Conservation (phyloP, 1,284 basidiomycete species). For the Trichosporon ovoides region DNA sequence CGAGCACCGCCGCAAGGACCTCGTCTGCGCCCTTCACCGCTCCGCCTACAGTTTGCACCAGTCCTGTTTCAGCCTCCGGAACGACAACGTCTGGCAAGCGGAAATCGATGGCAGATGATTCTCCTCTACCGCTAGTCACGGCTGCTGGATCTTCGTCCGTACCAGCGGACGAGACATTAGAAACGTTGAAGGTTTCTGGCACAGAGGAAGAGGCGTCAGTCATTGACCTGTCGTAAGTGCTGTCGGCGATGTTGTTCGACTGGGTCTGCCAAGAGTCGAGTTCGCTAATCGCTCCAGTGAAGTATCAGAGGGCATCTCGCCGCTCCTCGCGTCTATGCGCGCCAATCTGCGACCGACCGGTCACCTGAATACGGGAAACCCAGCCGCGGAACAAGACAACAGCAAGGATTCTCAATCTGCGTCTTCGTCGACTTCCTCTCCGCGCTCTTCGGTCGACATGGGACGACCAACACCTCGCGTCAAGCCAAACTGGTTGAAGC, state of each 20-base stretch:
- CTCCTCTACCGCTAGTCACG: background rate
- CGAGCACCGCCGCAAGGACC: background rate
- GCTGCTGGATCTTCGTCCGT: background rate
- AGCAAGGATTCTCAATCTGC: slow-evolving; percentile 7
- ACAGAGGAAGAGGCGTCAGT: slow-evolving; percentile 2
- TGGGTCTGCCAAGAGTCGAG: slow-evolving; percentile 8
- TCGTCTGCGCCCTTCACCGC: background rate
- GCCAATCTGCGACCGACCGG: slow-evolving; percentile 29
- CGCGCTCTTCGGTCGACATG: slow-evolving; percentile 26
- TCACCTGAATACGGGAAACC: slow-evolving; percentile 22
- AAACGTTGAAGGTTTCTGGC: background rate
- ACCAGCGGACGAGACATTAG: background rate
- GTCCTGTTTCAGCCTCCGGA: background rate
- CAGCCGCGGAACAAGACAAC: slow-evolving; percentile 13
- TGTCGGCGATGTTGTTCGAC: background rate
- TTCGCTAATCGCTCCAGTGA: slow-evolving; percentile 11
- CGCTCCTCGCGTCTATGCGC: slow-evolving; percentile 25
- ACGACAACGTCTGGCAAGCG: slow-evolving; percentile 7
- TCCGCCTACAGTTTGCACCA: background rate
- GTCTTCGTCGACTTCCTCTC: slow-evolving; percentile 9
- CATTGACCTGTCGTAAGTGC: slow-evolving; percentile 16
- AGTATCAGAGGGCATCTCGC: slow-evolving; percentile 20
- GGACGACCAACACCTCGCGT: slow-evolving; percentile 28
- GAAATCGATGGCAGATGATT: slow-evolving; percentile 2
- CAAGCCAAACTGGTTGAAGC: slow-evolving; percentile 41